Evolutionary conservation across 2,329 filamentous ascomycete species (phyloP).

Genomic region (Cordyceps cateniannulata): DNA sequence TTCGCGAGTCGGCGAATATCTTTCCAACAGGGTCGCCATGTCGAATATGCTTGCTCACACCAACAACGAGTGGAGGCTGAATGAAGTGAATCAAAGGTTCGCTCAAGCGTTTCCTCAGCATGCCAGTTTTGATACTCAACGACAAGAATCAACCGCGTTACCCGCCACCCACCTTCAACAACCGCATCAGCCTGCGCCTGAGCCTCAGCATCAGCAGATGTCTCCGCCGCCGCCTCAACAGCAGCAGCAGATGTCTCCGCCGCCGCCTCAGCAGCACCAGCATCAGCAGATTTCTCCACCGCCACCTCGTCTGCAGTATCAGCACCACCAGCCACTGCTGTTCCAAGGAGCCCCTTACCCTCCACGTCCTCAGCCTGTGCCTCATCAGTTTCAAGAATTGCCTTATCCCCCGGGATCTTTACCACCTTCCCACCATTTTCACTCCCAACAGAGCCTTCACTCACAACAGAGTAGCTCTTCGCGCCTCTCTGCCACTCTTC

Average conservation of each 20-base stretch:
- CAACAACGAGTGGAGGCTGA: conserved; percentile 34
- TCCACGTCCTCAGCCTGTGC: background rate
- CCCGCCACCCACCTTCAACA: background rate
- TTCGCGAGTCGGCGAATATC: conserved; percentile 46
- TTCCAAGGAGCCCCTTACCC: too few relatives aligned
- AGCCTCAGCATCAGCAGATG: conserved; percentile 5
- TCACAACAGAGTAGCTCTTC: background rate
- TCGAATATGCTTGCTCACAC: conserved; percentile 31
- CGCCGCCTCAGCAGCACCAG: background rate
- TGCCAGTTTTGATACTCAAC: conserved; percentile 8
- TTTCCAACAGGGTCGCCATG: conserved; percentile 37
- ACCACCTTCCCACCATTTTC: background rate
- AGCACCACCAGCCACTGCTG: background rate
- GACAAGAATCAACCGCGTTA: background rate
- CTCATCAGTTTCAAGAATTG: conserved; percentile 9
- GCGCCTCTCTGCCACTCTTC: background rate
- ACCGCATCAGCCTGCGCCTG: background rate
- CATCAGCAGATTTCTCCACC: background rate
- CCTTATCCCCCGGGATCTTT: background rate
- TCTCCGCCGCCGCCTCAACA: background rate
- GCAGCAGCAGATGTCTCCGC: background rate
- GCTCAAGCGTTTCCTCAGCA: conserved; percentile 39
- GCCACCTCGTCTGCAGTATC: background rate
- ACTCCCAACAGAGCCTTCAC: background rate
- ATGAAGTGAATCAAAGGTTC: conserved; percentile 42